Base-by-base conservation (phyloP, 139 green algal genomes). In the Chlamydomonas eustigma region DNA sequence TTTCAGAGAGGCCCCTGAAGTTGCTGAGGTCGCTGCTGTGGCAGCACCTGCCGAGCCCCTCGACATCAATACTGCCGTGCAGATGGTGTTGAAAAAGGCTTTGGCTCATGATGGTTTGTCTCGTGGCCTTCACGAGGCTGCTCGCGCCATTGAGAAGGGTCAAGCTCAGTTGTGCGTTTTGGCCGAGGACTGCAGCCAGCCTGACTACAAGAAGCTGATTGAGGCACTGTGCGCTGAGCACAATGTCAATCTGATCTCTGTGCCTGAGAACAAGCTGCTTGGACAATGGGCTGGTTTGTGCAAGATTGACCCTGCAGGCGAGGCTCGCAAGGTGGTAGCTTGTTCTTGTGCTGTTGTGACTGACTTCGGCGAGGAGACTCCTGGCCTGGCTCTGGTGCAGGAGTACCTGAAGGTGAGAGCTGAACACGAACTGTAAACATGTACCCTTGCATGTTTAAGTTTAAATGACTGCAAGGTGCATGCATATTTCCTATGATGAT, bases 201-300 rank as follows among this genome's bases (percentile, higher is more conserved):
- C 94, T 71, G 95, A 98, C 88, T 99, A 98, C 91, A 97, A 94
- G 85, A 99, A 99, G 81, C 93, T 99, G 51, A 95, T 99, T 31
- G 91, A 98, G 91, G 96, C 92, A 0, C 92, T 99, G 68, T 99
- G 96, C 88, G 85, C 91, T 39, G 96, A 99, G 93, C 90, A 98
- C 78, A 92, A 92, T 77, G 94, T 99, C 8, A 93, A 92, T 91
- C 88, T 99, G 64, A 94, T 99, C 77, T 91, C 87, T 36, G 93
- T 98, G 50, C 90, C 92, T n/a, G 87, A 93, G 64, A 92, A 91
- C 78, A 95, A 97, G 93, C 87, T 94, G 82, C 92, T 99, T 68
- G 94, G 51, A 30, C 51, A 71, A 33, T 72, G 51, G 51, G 51
- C 51, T 51, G 6, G 24, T 79, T 90, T 99, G 32, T 99, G 96